Evolutionary conservation across 805 yeast species (phyloP), one percentile per base, ranked within the genome.

Genomic region (Candida nonsorbophila): DNA sequence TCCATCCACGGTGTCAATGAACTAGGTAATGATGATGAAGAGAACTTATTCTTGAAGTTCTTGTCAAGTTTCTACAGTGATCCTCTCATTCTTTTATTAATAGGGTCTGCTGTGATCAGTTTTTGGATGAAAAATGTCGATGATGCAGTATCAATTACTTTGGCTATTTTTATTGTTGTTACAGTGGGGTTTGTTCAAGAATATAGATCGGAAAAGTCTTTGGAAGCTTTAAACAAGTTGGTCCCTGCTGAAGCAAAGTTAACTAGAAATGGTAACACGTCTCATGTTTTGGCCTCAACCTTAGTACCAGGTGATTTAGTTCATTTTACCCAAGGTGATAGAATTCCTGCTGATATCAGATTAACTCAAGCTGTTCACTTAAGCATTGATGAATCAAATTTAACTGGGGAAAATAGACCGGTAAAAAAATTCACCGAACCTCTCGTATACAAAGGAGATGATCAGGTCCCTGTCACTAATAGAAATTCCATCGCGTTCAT

Each of bases 171-270:
- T 24, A 88, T 92, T 42, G 99, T 92, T 18, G 97, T 92, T 8
- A 76, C 92, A 1, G 99, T 92, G 20, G 99, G 99, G 0, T 92
- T 92, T 60, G 88, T 92, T 18, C 99, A 92, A 60, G 99, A 92
- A 55, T 88, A 88, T 50, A 72, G 97, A 47, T 84, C 95, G 2
- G 99, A 92, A 50, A 83, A 92, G 64, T 84, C 96, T 4, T 64
- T 92, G 34, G 94, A 88, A 53, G 97, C 97, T 0, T 70, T 92
- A 36, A 88, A 84, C 53, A 83, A 84, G 50, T 70, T 92, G 44
- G 97, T 92, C 6, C 99, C 99, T 2, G 96, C 94, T n/a, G 86
- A 83, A 51, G 94, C 97, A 20, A 92, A 90, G 52, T 70, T 92
- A 28, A 81, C 94, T 7, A 73, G 99, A 55, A 79, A 75, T 45